Conservation (phyloP, 768 basidiomycete species). For the Russula foetens region DNA sequence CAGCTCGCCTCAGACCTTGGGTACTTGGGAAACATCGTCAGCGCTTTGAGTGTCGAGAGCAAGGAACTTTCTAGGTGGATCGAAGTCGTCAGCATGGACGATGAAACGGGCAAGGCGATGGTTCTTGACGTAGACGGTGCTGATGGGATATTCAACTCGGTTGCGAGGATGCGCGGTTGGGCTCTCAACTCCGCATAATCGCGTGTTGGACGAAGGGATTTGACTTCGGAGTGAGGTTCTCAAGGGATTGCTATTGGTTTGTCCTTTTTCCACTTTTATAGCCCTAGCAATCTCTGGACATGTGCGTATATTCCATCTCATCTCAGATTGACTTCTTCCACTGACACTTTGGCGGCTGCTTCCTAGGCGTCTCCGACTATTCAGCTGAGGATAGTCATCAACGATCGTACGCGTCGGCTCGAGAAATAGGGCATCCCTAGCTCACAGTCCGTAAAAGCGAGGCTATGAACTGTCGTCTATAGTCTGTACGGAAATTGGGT, state of each 20-base stretch:
- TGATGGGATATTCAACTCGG: conserved; percentile 6
- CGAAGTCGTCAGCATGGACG: conserved; percentile 54
- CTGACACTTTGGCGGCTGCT: neutral
- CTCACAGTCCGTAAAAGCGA: neutral
- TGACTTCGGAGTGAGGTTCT: neutral
- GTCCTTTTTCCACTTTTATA: neutral
- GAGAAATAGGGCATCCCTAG: too few species aligned
- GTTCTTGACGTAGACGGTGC: neutral
- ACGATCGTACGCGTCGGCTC: too few species aligned
- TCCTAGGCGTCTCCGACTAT: too few species aligned
- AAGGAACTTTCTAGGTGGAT: conserved; percentile 77
- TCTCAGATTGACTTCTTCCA: neutral
- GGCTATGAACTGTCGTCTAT: neutral
- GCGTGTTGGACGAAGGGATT: neutral
- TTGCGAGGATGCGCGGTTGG: conserved; percentile 14
- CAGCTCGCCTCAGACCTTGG: conserved; percentile 84
- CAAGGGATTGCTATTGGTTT: neutral
- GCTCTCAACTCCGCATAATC: neutral
- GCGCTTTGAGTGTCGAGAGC: conserved; percentile 84
- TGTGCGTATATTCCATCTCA: neutral
- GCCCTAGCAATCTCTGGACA: neutral
- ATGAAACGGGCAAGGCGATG: conserved; percentile 23
- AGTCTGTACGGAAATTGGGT: neutral
- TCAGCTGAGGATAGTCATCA: too few species aligned
- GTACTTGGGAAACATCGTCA: conserved; percentile 85